phyloP scores from a whole-genome alignment of 768 basidiomycete genomes.

The Macrolepiota albuminosa region DNA sequence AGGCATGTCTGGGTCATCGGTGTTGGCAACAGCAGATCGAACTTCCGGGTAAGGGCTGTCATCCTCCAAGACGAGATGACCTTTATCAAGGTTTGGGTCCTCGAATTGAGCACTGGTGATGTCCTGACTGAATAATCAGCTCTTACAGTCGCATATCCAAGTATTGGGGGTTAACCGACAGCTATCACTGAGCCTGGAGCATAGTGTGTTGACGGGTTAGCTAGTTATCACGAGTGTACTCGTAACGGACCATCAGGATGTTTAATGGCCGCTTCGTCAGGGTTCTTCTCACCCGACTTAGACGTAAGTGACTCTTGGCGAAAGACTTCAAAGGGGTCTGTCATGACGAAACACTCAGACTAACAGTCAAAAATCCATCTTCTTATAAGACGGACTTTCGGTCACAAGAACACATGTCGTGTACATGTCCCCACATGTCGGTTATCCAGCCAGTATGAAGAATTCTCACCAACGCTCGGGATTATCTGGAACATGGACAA shows the following conservation, averaged over 20 bases:
- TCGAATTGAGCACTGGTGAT: conserved; percentile 34
- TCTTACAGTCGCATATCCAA: not conserved
- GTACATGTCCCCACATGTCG: conserved; percentile 6
- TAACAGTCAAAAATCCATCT: not conserved
- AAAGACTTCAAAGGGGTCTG: conserved; percentile 22
- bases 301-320: conserved; percentile 16
- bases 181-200: conserved; percentile 24
- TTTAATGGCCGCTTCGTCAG: conserved; percentile 14
- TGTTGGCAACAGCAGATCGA: conserved; percentile 61
- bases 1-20: conserved; percentile 57
- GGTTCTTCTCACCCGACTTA: conserved; percentile 21
- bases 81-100: conserved; percentile 42
- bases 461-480: conserved; percentile 7
- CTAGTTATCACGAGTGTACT: not conserved
- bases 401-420: conserved; percentile 8
- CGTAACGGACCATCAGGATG: conserved; percentile 22
- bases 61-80: conserved; percentile 39
- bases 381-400: conserved; percentile 1
- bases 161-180: conserved; percentile 14
- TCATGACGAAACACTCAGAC: conserved; percentile 15
- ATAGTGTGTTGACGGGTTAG: not conserved
- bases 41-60: conserved; percentile 82
- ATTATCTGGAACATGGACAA: not conserved
- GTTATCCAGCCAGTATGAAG: not conserved
- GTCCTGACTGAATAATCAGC: conserved; percentile 16